Evolutionary conservation across 2,329 filamentous ascomycete species (phyloP).

Genomic region (Dothideomycetes sp.): DNA sequence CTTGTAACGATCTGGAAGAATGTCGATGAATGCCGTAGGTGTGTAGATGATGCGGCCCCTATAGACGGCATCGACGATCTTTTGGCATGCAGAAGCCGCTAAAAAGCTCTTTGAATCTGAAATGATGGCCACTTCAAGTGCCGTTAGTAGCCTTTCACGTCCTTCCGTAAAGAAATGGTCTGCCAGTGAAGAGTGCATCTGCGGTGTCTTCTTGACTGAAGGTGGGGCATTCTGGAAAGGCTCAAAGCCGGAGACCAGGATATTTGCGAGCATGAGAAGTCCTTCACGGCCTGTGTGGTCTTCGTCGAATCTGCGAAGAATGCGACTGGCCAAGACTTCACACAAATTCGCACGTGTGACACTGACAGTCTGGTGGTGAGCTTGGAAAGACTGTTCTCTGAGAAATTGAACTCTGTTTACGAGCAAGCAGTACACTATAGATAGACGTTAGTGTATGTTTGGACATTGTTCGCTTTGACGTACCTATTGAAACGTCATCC

Average conservation of each 20-base stretch:
- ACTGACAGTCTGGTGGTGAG: conserved; percentile 73
- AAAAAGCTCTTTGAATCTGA: conserved; percentile 73
- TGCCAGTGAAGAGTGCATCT: conserved; percentile 36
- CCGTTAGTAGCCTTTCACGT: conserved; percentile 56
- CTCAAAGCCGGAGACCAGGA: conserved; percentile 74
- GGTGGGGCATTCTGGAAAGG: conserved; percentile 74
- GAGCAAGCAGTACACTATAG: conserved; percentile 66
- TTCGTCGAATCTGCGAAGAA: conserved; percentile 70
- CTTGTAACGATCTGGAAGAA: conserved; percentile 80
- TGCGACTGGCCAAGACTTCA: conserved; percentile 68
- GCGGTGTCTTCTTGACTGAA: conserved; percentile 49
- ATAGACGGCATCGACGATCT: conserved; percentile 75
- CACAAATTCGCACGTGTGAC: conserved; percentile 69
- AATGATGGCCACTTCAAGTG: conserved; percentile 73
- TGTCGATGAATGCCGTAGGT: conserved; percentile 70
- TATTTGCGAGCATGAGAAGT: conserved; percentile 64
- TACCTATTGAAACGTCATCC: conserved; percentile 69
- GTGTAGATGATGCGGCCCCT: conserved; percentile 74
- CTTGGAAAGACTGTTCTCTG: conserved; percentile 64
- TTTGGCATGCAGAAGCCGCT: conserved; percentile 67
- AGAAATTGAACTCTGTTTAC: conserved; percentile 76
- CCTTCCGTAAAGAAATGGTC: conserved; percentile 33
- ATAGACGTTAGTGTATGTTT: background rate
- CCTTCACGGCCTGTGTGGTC: conserved; percentile 63
- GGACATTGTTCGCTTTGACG: conserved; percentile 16